Evolutionary conservation across 78 protist species (phyloP), one percentile per base, ranked within the genome.

Genomic region (Guillardia theta): DNA sequence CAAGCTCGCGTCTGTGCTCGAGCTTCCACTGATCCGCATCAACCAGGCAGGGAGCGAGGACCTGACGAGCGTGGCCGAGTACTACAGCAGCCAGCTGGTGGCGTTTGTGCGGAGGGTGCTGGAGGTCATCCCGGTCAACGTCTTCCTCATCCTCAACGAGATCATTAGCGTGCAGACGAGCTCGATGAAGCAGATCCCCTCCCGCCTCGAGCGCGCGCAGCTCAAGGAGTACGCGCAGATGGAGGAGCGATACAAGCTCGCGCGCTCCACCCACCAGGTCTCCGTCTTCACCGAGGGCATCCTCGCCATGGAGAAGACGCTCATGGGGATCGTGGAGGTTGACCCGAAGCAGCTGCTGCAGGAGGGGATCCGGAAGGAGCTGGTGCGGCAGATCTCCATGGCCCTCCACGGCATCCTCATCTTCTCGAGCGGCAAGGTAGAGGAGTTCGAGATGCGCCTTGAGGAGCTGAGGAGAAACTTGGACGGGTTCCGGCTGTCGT

Each of bases 261-360:
- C 99, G 0, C 30, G n/a, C 45, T 93, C 94, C 21, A 93, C 94
- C 1, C 94, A 93, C 87, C 64, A 58, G 47, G 77, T 93, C n/a
- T 96, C 98, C 0, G 97, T 98, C 18, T 98, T 98, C 94, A 97
- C 99, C 4, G 97, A 97, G 41, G 99, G 99, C 80, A 98, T 99
- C 15, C 94, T 98, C 12, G 99, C 99, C 18, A 99, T 99, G 99
- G 96, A 98, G 78, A 96, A 53, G 24, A 99, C 99, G 2, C 96
- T 98, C 43, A 96, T 99, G 18, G 99, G 99, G n/a, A 94, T 98
- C 45, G 95, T 98, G 50, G 80, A 97, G 76, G 76, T 97, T 15
- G 95, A 96, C 94, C 98, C 97, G 46, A 77, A 95, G 50, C 46
- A 78, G 33, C 94, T 96, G 47, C 53, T 95, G 19, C 98, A 98